phyloP scores from a whole-genome alignment of 2,329 filamentous ascomycete species.

The Ophiocordyceps camponoti-leonardi region DNA sequence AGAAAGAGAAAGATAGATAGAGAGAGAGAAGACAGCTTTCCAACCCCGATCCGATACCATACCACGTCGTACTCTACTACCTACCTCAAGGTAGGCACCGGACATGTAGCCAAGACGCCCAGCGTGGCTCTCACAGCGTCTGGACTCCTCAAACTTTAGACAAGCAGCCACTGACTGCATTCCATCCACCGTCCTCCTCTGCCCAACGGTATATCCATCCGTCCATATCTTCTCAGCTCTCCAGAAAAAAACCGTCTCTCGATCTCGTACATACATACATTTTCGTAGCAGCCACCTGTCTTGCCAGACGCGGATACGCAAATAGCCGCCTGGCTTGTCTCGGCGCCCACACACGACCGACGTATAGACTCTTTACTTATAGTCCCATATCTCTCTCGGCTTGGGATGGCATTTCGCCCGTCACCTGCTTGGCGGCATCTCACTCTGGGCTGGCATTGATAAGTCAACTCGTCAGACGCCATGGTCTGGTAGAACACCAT shows the following conservation, averaged over 20 bases:
- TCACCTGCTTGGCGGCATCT: background rate
- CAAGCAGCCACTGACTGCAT: background rate
- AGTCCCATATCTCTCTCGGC: background rate
- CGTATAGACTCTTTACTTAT: background rate
- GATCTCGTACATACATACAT: background rate
- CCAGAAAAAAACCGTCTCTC: too few species aligned
- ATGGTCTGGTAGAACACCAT: background rate
- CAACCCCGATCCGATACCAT: too few species aligned
- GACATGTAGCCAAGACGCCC: too few species aligned
- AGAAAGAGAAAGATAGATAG: background rate
- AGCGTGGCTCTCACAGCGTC: background rate
- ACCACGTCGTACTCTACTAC: too few species aligned
- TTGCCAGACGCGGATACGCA: background rate
- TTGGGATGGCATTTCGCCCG: background rate
- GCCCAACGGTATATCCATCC: background rate
- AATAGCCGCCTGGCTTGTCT: slow-evolving; percentile 8
- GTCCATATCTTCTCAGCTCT: too few species aligned
- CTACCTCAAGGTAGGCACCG: too few species aligned
- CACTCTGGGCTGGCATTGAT: background rate
- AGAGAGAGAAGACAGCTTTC: background rate
- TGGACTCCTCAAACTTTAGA: background rate
- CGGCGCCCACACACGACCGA: slow-evolving; percentile 9
- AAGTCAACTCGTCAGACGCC: background rate
- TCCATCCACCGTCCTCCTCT: background rate
- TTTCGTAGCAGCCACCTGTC: background rate